Conservation (phyloP, 2,329 filamentous ascomycete genomes). For the Cercospora sp. region DNA sequence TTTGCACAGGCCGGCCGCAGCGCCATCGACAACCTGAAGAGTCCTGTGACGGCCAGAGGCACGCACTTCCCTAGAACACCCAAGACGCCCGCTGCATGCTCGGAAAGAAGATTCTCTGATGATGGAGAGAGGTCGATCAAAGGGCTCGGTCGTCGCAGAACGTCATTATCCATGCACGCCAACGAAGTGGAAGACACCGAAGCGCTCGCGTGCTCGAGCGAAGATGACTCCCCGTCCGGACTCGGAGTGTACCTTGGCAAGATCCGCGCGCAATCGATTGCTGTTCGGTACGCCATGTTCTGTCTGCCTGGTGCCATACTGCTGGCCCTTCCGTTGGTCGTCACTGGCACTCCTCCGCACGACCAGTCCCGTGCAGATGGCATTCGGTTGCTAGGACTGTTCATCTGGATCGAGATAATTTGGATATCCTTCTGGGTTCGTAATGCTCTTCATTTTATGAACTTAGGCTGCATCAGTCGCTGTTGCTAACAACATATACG, state of each 20-base stretch:
- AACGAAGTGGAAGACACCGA: conserved; percentile 12
- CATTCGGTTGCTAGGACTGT: conserved; percentile 58
- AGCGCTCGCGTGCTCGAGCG: conserved; percentile 36
- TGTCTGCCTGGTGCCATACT: conserved; percentile 62
- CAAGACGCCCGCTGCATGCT: not conserved
- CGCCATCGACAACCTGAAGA: conserved; percentile 4
- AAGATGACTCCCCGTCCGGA: conserved; percentile 61
- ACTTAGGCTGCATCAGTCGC: not conserved
- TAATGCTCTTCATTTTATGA: not conserved
- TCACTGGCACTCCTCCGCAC: conserved; percentile 39
- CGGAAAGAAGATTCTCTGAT: not conserved
- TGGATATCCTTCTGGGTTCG: conserved; percentile 65
- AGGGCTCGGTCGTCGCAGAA: conserved; percentile 13
- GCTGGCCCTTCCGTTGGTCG: conserved; percentile 62
- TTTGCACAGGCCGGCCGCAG: not conserved
- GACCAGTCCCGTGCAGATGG: conserved; percentile 35
- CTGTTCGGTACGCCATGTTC: conserved; percentile 67
- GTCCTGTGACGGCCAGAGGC: not conserved
- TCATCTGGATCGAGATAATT: conserved; percentile 67
- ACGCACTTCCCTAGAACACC: not conserved
- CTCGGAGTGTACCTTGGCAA: conserved; percentile 66
- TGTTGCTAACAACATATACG: not conserved
- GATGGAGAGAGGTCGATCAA: not conserved
- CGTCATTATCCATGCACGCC: conserved; percentile 3
- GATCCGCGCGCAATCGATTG: conserved; percentile 61